Percentiles rank a stretch among this genome's conserved stretches.
Conservation (phyloP, 768 basidiomycete species). For the Pulveroboletus sp. region DNA sequence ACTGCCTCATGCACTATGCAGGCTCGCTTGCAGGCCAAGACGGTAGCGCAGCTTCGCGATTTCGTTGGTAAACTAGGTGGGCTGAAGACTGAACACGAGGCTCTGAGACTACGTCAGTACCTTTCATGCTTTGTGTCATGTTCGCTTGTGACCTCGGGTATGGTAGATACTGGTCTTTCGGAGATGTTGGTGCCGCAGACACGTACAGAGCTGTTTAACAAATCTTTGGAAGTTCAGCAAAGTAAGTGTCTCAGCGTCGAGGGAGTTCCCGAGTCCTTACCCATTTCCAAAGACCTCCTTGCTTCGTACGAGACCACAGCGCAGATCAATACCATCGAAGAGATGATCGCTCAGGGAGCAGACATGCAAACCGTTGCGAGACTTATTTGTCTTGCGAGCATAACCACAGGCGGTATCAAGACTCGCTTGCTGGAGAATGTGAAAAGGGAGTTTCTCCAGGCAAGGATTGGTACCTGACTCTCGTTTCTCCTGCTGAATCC, state of each 20-base stretch:
- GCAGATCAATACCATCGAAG: slow-evolving; percentile 86
- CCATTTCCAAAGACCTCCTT: slow-evolving; percentile 65
- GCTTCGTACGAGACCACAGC: slow-evolving; percentile 81
- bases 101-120: slow-evolving; percentile 77
- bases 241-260: slow-evolving; percentile 46
- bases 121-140: not conserved
- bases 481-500: not conserved
- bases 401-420: slow-evolving; percentile 85
- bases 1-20: slow-evolving; percentile 26
- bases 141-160: slow-evolving; percentile 4
- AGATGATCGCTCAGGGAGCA: slow-evolving; percentile 82
- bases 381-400: slow-evolving; percentile 79
- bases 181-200: slow-evolving; percentile 86
- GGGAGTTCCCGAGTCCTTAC: slow-evolving; percentile 2
- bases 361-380: slow-evolving; percentile 77
- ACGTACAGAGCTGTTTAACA: slow-evolving; percentile 83
- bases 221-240: slow-evolving; percentile 91
- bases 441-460: slow-evolving; percentile 90
- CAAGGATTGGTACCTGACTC: slow-evolving; percentile 14
- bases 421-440: slow-evolving; percentile 79
- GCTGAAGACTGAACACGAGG: slow-evolving; percentile 87
- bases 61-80: slow-evolving; percentile 96
- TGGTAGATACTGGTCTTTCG: slow-evolving; percentile 86
- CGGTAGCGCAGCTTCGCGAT: slow-evolving; percentile 84
- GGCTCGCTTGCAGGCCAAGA: slow-evolving; percentile 85